Conservation (phyloP, 108 stramenopile genomes). For the Chaetoceros tenuissimus region DNA sequence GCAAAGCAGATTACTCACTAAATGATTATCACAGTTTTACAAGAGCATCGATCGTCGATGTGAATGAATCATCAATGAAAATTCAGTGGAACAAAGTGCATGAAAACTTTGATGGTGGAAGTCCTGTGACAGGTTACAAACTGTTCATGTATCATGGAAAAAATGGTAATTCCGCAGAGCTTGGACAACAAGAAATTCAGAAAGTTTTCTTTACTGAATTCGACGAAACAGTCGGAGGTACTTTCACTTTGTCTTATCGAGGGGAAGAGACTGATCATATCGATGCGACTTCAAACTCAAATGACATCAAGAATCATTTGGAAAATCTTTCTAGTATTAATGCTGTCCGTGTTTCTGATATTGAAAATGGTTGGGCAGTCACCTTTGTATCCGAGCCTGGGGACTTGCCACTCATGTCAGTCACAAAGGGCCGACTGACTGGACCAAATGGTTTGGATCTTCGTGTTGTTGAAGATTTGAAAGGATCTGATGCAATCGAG, state of each 20-base stretch:
- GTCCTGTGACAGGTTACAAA: conserved; percentile 70
- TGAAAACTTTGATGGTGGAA: conserved; percentile 35
- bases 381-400: conserved; percentile 68
- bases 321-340: conserved; percentile 59
- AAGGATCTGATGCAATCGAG: conserved; percentile 54
- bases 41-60: conserved; percentile 33
- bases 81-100: conserved; percentile 49
- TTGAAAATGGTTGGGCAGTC: conserved; percentile 43
- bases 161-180: conserved; percentile 17
- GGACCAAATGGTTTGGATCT: conserved; percentile 10
- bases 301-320: conserved; percentile 34
- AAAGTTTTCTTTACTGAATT: conserved; percentile 24
- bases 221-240: conserved; percentile 23
- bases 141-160: conserved; percentile 48
- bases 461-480: conserved; percentile 31
- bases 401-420: conserved; percentile 58
- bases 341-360: conserved; percentile 38
- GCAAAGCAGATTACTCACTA: conserved; percentile 17
- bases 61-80: conserved; percentile 39
- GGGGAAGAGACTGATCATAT: conserved; percentile 47
- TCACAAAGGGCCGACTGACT: conserved; percentile 43
- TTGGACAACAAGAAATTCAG: conserved; percentile 65
- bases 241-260: conserved; percentile 50
- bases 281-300: conserved; percentile 23
- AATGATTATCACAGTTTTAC: conserved; percentile 15